phyloP scores from a whole-genome alignment of 176 grass and related monocot genomes.

The Oryza officinalis region DNA sequence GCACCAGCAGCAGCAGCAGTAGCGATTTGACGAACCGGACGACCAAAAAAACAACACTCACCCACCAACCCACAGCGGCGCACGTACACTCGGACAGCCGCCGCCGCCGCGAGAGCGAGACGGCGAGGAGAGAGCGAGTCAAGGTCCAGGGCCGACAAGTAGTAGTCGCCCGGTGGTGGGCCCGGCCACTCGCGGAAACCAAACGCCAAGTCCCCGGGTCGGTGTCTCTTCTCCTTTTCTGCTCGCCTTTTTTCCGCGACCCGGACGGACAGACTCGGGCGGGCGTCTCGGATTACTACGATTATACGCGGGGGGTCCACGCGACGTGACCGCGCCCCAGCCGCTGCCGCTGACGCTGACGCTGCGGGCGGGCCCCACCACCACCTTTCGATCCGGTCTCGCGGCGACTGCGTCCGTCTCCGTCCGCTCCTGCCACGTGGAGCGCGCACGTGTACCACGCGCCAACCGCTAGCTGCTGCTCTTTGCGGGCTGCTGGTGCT shows the following conservation, averaged over 20 bases:
- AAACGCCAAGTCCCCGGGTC: conserved; percentile 19
- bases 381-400: too few species aligned
- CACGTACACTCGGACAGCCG: neutral
- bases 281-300: neutral
- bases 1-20: neutral
- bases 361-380: too few species aligned
- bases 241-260: neutral
- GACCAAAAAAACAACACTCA: too few species aligned
- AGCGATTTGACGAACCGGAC: neutral
- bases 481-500: too few species aligned
- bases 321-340: conserved; percentile 23
- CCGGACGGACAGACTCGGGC: too few species aligned
- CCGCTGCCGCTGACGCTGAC: too few species aligned
- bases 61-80: conserved; percentile 4
- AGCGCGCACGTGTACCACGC: conserved; percentile 17
- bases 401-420: too few species aligned
- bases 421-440: neutral
- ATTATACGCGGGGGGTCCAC: conserved; percentile 23
- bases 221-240: too few species aligned
- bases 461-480: neutral
- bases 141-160: conserved; percentile 35
- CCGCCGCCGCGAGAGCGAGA: too few species aligned
- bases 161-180: neutral
- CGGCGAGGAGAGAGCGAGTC: neutral
- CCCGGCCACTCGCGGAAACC: conserved; percentile 11